Percentiles rank a stretch among this genome's conserved stretches.
Conservation (phyloP, 805 yeast species). For the Cyberlindnera suaveolens region DNA sequence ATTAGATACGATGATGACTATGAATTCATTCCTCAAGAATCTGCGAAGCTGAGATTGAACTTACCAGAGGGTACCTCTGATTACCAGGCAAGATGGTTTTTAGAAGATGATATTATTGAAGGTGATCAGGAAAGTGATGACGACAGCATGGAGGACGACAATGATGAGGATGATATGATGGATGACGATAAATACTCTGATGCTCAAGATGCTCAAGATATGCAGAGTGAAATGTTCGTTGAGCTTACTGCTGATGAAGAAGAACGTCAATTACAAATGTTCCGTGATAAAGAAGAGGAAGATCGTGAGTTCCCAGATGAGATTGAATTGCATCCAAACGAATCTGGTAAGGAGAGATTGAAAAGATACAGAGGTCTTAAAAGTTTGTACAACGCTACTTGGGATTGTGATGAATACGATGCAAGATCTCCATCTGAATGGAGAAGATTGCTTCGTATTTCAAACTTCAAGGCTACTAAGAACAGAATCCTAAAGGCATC, state of each 20-base stretch:
- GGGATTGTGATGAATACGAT: slow-evolving; percentile 87
- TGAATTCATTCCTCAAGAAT: slow-evolving; percentile 31
- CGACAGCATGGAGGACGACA: slow-evolving; percentile 14
- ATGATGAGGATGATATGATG: slow-evolving; percentile 21
- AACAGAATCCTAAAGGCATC: slow-evolving; percentile 62
- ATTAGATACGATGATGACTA: slow-evolving; percentile 35
- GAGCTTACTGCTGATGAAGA: slow-evolving; percentile 82
- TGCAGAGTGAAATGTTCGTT: slow-evolving; percentile 51
- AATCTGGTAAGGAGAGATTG: slow-evolving; percentile 69
- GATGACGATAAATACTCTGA: slow-evolving; percentile 28
- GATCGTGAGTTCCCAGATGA: slow-evolving; percentile 96
- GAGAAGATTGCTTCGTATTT: slow-evolving; percentile 66
- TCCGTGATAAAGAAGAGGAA: slow-evolving; percentile 65
- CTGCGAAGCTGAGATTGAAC: slow-evolving; percentile 37
- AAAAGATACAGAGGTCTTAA: slow-evolving; percentile 82
- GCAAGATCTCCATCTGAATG: slow-evolving; percentile 71
- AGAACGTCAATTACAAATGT: slow-evolving; percentile 64
- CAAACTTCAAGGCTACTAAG: slow-evolving; percentile 70
- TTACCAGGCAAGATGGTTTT: slow-evolving; percentile 73
- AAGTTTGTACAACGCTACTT: slow-evolving; percentile 68
- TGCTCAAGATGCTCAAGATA: slow-evolving; percentile 26
- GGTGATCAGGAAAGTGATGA: slow-evolving; percentile 17
- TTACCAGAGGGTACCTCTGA: slow-evolving; percentile 76
- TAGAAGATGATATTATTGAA: slow-evolving; percentile 43
- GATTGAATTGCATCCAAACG: slow-evolving; percentile 73